Evolutionary conservation across 1,284 basidiomycete genomes (phyloP), one percentile per base, ranked within the genome.

Genomic region (Sporisorium sorghi): DNA sequence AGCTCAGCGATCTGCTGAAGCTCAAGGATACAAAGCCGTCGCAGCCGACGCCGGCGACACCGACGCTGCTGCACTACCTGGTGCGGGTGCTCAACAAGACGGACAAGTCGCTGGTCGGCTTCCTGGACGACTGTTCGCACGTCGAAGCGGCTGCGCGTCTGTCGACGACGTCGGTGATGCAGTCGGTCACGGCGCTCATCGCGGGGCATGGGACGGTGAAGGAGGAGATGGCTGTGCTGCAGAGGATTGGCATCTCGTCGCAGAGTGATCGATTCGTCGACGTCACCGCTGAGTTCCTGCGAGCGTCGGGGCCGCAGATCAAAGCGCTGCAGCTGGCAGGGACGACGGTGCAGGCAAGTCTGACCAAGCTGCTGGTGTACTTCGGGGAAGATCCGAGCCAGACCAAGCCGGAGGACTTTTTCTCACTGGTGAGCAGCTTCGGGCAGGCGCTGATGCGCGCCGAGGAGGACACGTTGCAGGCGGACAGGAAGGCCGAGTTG

Each of bases 31-130:
- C 91, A 5, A 92, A 90, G 85, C 91, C 92, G 0, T 89, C 89
- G 0, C 90, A 89, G 62, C 88, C 89, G 0, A 88, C 88, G 0
- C 58, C 88, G 0, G 89, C 89, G 2, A 94, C 92, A 75, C 92
- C 93, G 0, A 95, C 92, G 0, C 86, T 97, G 24, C 86, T 97
- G 26, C 93, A 97, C 84, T 96, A 93, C 82, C 81, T 96, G 24
- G 92, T 92, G 8, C 87, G 88, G 51, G 87, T 92, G 6, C 86
- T 96, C n/a, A 84, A 92, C 64, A 88, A 89, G 44, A 88, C 87
- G 12, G 90, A 94, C 79, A 88, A 91, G 0, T 86, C 87, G 0
- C 82, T 92, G 5, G 86, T 92, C 0, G 88, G 88, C 14, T 95
- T 94, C 85, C 87, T 92, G 9, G 91, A 93, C 37, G 93, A 95